Evolutionary conservation across 2,329 filamentous ascomycete genomes (phyloP), one percentile per base, ranked within the genome.

Genomic region (Curvularia hawaiiensis): DNA sequence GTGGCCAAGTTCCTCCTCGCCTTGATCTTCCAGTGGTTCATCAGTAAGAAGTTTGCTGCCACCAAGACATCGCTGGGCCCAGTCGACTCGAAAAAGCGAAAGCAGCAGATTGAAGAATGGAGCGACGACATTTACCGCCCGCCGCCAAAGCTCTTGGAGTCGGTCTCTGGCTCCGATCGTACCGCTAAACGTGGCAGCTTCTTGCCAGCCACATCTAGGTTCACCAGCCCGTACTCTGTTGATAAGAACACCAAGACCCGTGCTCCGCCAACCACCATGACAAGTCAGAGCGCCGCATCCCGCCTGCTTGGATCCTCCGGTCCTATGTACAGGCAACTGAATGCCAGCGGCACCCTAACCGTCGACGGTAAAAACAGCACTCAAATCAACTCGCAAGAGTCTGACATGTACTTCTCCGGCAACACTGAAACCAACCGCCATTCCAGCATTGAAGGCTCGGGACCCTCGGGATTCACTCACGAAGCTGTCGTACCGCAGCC

Each of bases 61-160:
- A 80, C 84, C 47, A 97, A 91, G 78, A 96, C 94, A 0, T 94
- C 91, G 2, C 89, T 96, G 75, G 87, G 74, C 39, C 68, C 87
- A 16, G 87, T 88, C 5, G 87, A 95, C 74, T 86, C 88, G 64
- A 92, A 94, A 75, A 90, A 93, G 78, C 88, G 95, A 58, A 90
- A 93, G 66, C 88, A 90, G 67, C 92, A 98, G 79, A 99, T 99
- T 64, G 95, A 99, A 76, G 94, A 97, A 69, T 99, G 95, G 95
- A 90, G 89, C 14, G 91, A 98, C 64, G 95, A 99, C 72, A 99
- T 99, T 68, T 98, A 99, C 77, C 90, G 92, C 43, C 90, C 94
- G 3, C 92, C 92, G 24, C 88, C 90, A 53, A 90, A 92, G 64
- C 83, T 97, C 62, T 85, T 89, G 3, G 95, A 97, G 68, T 80